These are phyloP conservation scores for Cryoendolithus antarcticus DNA, from an alignment of 2,329 filamentous ascomycete species.

Conservation along the genomic window DNA sequence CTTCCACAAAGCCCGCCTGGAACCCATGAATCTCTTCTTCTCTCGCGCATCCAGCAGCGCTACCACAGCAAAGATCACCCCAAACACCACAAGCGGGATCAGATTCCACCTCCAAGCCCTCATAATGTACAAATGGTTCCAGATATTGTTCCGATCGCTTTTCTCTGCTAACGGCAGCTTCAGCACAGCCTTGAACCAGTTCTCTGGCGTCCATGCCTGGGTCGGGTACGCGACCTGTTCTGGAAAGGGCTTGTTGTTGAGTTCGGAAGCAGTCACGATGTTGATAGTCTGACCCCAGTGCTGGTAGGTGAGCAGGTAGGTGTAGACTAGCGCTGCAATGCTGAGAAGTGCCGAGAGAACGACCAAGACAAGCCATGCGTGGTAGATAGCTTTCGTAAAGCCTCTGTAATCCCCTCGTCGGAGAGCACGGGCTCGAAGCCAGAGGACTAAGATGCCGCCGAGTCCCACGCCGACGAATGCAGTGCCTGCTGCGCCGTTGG, in stretches of 20 bases:
- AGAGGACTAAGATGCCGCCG: conserved; percentile 14
- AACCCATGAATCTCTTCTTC: neutral
- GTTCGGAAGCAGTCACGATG: conserved; percentile 8
- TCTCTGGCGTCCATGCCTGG: conserved; percentile 18
- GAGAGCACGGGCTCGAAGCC: conserved; percentile 7
- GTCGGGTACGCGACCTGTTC: conserved; percentile 17
- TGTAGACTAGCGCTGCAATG: conserved; percentile 16
- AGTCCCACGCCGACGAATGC: conserved; percentile 19
- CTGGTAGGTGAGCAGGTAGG: conserved; percentile 13
- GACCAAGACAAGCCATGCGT: conserved; percentile 14
- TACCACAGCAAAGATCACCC: conserved; percentile 8
- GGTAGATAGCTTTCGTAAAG: conserved; percentile 6
- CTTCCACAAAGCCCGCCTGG: too few relatives aligned
- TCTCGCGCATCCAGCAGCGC: conserved; percentile 9
- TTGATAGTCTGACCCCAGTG: conserved; percentile 15
- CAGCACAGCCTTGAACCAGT: conserved; percentile 18
- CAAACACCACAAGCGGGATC: conserved; percentile 17
- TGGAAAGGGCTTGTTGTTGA: conserved; percentile 16
- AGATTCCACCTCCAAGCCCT: conserved; percentile 20
- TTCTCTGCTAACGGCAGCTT: conserved; percentile 8
- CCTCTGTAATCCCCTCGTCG: neutral
- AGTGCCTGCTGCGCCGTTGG: conserved; percentile 21
- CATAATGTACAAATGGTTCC: conserved; percentile 11
- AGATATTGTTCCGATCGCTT: conserved; percentile 11
- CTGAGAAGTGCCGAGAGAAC: conserved; percentile 13